Evolutionary conservation across 1,139 yeast species (phyloP).

Genomic region (Pichia sp.): DNA sequence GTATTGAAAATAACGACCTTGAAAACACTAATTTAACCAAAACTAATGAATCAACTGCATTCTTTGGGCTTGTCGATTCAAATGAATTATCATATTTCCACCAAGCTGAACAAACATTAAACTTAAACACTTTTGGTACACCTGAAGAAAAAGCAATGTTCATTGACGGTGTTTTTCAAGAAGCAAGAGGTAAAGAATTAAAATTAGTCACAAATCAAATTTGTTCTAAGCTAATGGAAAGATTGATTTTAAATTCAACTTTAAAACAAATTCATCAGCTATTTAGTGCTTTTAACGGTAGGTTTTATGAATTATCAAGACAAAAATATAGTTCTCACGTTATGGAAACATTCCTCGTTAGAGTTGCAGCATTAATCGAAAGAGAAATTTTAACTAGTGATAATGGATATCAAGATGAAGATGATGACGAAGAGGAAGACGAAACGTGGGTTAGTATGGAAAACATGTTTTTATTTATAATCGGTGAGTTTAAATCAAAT

Average conservation of each 20-base stretch:
- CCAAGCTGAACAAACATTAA: slow-evolving; percentile 81
- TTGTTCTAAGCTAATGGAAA: slow-evolving; percentile 86
- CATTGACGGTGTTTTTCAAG: slow-evolving; percentile 73
- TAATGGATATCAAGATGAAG: slow-evolving; percentile 30
- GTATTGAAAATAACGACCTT: neutral
- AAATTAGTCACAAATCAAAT: slow-evolving; percentile 91
- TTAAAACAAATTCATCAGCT: slow-evolving; percentile 59
- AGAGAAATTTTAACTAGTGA: slow-evolving; percentile 46
- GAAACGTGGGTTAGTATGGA: slow-evolving; percentile 51
- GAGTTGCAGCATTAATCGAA: slow-evolving; percentile 72
- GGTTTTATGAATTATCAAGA: slow-evolving; percentile 67
- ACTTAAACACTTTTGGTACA: slow-evolving; percentile 70
- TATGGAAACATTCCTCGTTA: slow-evolving; percentile 73
- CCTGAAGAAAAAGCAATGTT: slow-evolving; percentile 71
- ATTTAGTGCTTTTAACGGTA: slow-evolving; percentile 62
- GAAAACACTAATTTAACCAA: neutral
- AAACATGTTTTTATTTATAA: slow-evolving; percentile 52
- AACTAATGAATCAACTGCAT: slow-evolving; percentile 35
- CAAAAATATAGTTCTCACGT: slow-evolving; percentile 95
- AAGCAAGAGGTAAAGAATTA: slow-evolving; percentile 82
- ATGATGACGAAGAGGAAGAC: slow-evolving; percentile 27
- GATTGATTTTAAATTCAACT: slow-evolving; percentile 63
- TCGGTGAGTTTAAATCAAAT: slow-evolving; percentile 60
- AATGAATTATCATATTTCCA: slow-evolving; percentile 85
- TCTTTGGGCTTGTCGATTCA: slow-evolving; percentile 81